A percentile compares a stretch with the other conserved stretches of the same genome.
Evolutionary conservation across 257 asterid genomes (phyloP).

Genomic region (Forsythia viridissima): DNA sequence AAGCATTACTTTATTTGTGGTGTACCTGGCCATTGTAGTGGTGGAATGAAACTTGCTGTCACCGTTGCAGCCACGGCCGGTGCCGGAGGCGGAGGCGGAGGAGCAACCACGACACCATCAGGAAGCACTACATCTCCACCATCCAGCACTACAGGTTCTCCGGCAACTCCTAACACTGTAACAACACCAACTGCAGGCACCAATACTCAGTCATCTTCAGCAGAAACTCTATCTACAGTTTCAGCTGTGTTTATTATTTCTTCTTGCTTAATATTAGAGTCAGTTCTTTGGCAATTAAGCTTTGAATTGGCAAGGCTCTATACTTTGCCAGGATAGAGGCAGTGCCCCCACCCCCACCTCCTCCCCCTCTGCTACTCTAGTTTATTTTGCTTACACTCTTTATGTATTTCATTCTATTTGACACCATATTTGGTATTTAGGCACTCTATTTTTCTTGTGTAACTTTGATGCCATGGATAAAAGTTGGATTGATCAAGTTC

Average conservation of each 20-base stretch:
- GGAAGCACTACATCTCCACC: conserved; percentile 12
- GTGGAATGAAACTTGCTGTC: conserved; percentile 69
- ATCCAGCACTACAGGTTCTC: conserved; percentile 14
- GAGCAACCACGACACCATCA: conserved; percentile 23
- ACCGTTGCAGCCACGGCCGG: conserved; percentile 36
- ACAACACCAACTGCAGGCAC: conserved; percentile 22
- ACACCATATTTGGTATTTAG: background rate
- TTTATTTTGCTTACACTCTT: background rate
- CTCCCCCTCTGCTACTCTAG: background rate
- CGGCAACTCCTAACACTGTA: conserved; percentile 24
- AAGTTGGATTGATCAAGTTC: too few relatives aligned
- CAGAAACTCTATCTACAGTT: conserved; percentile 31
- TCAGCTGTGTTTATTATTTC: conserved; percentile 25
- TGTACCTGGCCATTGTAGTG: conserved; percentile 59
- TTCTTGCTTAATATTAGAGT: conserved; percentile 19
- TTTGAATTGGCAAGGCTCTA: background rate
- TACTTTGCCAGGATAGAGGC: conserved; percentile 60
- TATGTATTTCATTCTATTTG: background rate
- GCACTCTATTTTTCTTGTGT: background rate
- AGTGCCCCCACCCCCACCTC: conserved; percentile 31
- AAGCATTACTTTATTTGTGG: conserved; percentile 65
- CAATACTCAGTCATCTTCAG: conserved; percentile 30
- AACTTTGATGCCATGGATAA: background rate
- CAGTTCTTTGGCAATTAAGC: conserved; percentile 17
- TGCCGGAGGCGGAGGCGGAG: conserved; percentile 17